Evolutionary conservation across 176 grass and related monocot species (phyloP).

Genomic region (Triticum aestivum): IWGSC_CS_RefSeq_v2.1 NC_057805.1:379090593-379091092

Average conservation of each 20-base stretch:
- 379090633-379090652: background rate
- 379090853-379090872: background rate
- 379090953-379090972: background rate
- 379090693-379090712: background rate
- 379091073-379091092: background rate
- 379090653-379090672: background rate
- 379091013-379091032: background rate
- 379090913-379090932: background rate
- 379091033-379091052: background rate
- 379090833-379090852: background rate
- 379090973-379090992: background rate
- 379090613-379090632: background rate
- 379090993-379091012: background rate
- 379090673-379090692: background rate
- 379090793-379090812: background rate
- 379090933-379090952: background rate
- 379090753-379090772: background rate
- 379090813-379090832: no score
- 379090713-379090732: background rate
- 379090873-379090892: background rate
- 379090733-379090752: background rate
- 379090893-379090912: background rate
- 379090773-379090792: background rate
- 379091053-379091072: slow-evolving; percentile 8
- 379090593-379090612: background rate